phyloP scores from a whole-genome alignment of 2,329 filamentous ascomycete genomes.

The Uncinocarpus reesii region DNA sequence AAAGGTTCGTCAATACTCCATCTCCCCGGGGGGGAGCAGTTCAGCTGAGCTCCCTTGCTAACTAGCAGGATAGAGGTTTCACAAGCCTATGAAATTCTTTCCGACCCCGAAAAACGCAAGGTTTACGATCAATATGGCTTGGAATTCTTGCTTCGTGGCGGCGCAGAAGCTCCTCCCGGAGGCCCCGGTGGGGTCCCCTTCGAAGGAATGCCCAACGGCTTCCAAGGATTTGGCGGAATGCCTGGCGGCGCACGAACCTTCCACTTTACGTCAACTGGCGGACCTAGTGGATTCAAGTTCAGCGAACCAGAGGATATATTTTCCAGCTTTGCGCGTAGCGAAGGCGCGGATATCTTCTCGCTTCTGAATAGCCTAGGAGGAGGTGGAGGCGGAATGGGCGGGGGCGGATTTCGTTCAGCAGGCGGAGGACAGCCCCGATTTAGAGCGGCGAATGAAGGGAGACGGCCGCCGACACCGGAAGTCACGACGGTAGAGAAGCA shows the following conservation, averaged over 20 bases:
- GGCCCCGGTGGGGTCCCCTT: conserved; percentile 43
- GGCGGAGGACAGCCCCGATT: conserved; percentile 18
- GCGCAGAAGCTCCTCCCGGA: conserved; percentile 53
- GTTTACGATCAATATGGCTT: conserved; percentile 91
- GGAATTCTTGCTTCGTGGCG: conserved; percentile 80
- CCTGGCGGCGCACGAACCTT: conserved; percentile 30
- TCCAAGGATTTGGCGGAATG: conserved; percentile 41
- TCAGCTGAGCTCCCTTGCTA: conserved; percentile 13
- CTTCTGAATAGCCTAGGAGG: conserved; percentile 41
- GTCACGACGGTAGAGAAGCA: conserved; percentile 83
- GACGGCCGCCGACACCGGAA: conserved; percentile 55
- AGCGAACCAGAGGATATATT: conserved; percentile 78
- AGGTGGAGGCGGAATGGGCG: conserved; percentile 36
- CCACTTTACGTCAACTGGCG: conserved; percentile 39
- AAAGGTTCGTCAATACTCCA: conserved; percentile 48
- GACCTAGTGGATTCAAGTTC: conserved; percentile 65
- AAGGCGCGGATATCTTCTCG: conserved; percentile 49
- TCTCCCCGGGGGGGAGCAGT: background rate
- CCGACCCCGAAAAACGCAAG: conserved; percentile 92
- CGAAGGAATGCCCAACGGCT: conserved; percentile 32
- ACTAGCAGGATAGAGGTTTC: conserved; percentile 56
- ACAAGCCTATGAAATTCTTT: conserved; percentile 95
- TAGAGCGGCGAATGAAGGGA: conserved; percentile 13
- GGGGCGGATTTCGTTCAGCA: conserved; percentile 25
- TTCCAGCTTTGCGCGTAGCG: conserved; percentile 63